Evolutionary conservation across 139 green algal species (phyloP).

Genomic region (Haematococcus lacustris): DNA sequence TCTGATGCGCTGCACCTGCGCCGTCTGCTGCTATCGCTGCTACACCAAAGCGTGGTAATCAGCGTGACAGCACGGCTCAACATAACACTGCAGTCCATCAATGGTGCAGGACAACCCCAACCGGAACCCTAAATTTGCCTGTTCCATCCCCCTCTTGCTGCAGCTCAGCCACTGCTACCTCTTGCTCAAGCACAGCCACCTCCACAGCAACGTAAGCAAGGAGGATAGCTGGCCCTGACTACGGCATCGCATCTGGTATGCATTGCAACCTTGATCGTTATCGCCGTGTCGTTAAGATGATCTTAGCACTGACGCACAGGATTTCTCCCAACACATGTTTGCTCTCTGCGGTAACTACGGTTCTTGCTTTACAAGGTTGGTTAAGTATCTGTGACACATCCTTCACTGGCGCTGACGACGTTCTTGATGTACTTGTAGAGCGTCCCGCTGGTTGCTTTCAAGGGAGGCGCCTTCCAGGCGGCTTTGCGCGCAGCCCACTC

Average conservation of each 20-base stretch:
- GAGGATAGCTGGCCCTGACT: background rate
- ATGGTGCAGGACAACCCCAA: too few relatives aligned
- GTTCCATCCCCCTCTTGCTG: too few relatives aligned
- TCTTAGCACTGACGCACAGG: background rate
- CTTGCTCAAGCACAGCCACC: background rate
- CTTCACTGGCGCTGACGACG: conserved; percentile 72
- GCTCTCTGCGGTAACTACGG: too few relatives aligned
- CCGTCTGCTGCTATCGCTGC: too few relatives aligned
- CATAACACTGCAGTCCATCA: too few relatives aligned
- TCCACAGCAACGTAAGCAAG: too few relatives aligned
- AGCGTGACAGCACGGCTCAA: too few relatives aligned
- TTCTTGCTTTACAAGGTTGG: background rate
- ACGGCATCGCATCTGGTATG: background rate
- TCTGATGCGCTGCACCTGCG: too few relatives aligned
- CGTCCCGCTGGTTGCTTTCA: conserved; percentile 78
- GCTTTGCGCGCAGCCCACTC: conserved; percentile 59
- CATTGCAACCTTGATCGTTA: background rate
- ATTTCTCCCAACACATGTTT: background rate
- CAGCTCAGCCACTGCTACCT: too few relatives aligned
- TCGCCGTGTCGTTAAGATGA: background rate
- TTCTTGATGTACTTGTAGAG: conserved; percentile 98
- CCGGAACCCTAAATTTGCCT: too few relatives aligned
- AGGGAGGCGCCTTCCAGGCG: conserved; percentile 68
- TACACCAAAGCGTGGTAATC: too few relatives aligned
- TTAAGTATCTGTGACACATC: conserved; percentile 91